Evolutionary conservation across 495 filamentous ascomycete genomes (phyloP).

Genomic region (Annulohypoxylon moriforme): DNA sequence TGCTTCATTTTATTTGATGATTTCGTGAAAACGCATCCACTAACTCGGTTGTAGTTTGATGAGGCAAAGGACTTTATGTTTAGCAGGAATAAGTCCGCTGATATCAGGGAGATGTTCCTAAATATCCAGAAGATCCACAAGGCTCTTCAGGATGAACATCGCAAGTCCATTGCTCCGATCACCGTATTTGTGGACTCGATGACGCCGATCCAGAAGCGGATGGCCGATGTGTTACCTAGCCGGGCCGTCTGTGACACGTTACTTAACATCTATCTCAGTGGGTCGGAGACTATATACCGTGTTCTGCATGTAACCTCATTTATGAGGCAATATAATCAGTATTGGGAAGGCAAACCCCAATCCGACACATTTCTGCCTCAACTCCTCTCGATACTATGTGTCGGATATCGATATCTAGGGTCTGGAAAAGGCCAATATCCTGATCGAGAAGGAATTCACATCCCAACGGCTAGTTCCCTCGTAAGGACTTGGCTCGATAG

Average conservation of each 20-base stretch:
- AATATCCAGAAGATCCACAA: constrained; percentile 49
- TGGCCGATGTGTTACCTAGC: constrained; percentile 53
- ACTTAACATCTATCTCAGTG: constrained; percentile 56
- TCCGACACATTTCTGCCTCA: constrained; percentile 58
- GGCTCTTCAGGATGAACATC: constrained; percentile 49
- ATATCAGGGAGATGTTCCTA: constrained; percentile 44
- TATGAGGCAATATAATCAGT: constrained; percentile 55
- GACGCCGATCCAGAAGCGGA: constrained; percentile 55
- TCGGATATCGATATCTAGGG: constrained; percentile 49
- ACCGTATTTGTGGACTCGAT: constrained; percentile 54
- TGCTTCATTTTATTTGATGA: background rate
- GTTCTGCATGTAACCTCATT: constrained; percentile 62
- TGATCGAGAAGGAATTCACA: constrained; percentile 51
- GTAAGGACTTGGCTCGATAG: constrained; percentile 55
- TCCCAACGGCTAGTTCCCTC: constrained; percentile 54
- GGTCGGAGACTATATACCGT: constrained; percentile 61
- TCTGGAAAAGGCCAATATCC: constrained; percentile 46
- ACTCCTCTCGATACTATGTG: constrained; percentile 51
- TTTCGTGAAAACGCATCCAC: background rate
- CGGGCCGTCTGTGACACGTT: constrained; percentile 51
- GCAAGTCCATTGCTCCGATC: constrained; percentile 49
- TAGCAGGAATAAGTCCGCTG: constrained; percentile 42
- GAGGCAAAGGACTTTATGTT: constrained; percentile 54
- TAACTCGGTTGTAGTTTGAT: constrained; percentile 49
- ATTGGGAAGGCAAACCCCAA: constrained; percentile 52